These are phyloP conservation scores for Suhomyces kilbournensis DNA, from an alignment of 805 yeast genomes.

Conservation along the genomic window DNA sequence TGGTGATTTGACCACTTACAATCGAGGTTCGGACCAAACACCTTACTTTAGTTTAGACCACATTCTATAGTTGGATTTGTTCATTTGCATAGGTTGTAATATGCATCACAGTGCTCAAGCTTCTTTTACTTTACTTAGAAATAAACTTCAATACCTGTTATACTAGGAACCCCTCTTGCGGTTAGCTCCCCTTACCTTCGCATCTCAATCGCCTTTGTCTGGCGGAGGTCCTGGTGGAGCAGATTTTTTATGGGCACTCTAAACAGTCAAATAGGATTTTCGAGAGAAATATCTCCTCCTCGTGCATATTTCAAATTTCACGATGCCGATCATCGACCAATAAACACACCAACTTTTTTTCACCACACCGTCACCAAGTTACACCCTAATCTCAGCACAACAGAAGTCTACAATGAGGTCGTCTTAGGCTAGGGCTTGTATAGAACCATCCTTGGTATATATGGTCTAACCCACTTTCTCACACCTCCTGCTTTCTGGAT, in stretches of 20 bases:
- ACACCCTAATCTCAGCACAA: background rate
- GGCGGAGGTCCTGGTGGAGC: background rate
- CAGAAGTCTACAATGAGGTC: background rate
- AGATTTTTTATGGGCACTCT: background rate
- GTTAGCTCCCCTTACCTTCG: background rate
- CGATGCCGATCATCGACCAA: background rate
- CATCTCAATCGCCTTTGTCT: background rate
- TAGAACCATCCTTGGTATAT: background rate
- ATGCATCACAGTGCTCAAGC: slow-evolving; percentile 1
- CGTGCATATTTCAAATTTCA: background rate
- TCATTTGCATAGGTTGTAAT: slow-evolving; percentile 4
- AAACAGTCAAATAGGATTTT: background rate
- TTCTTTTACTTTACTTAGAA: background rate
- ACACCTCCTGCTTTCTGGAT: background rate
- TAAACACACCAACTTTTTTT: background rate
- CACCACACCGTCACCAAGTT: background rate
- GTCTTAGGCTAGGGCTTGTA: background rate
- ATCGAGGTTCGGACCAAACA: background rate
- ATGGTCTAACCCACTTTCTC: background rate
- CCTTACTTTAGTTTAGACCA: background rate
- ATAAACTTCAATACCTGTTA: background rate
- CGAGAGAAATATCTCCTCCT: background rate
- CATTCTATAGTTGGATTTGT: background rate
- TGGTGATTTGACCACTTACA: background rate
- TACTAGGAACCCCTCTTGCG: background rate